Percentiles rank a stretch among this genome's conserved stretches.
Evolutionary conservation across 306 rosid species (phyloP).

Genomic region (Acacia confusa): DNA sequence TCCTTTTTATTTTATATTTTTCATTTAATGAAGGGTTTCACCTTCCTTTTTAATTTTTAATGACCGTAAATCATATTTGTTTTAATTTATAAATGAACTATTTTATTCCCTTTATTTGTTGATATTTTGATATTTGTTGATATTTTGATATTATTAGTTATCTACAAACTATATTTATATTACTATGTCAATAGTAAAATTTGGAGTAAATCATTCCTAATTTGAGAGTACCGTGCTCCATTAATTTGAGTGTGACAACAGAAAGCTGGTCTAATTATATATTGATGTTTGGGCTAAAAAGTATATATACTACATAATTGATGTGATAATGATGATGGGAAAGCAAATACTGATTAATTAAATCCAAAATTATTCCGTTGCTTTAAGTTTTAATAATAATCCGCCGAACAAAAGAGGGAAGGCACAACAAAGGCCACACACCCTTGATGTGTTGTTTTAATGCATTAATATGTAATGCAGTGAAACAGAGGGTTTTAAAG

Average conservation of each 20-base stretch:
- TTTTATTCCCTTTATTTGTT: not conserved
- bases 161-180: too few species aligned
- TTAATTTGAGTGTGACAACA: not conserved
- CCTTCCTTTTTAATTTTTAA: not conserved
- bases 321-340: not conserved
- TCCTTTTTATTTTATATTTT: not conserved
- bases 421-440: not conserved
- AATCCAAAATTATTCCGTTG: not conserved
- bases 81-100: not conserved
- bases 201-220: not conserved
- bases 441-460: not conserved
- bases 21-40: too few species aligned
- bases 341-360: too few species aligned
- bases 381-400: conserved; percentile 12
- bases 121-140: not conserved
- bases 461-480: not conserved
- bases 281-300: not conserved
- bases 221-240: not conserved
- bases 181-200: too few species aligned
- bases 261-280: not conserved
- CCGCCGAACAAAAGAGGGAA: conserved; percentile 37
- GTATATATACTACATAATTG: not conserved
- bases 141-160: too few species aligned
- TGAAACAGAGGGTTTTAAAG: not conserved
- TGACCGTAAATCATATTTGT: not conserved